phyloP scores from a whole-genome alignment of 768 basidiomycete species.

The Kwoniella dejecticola region DNA sequence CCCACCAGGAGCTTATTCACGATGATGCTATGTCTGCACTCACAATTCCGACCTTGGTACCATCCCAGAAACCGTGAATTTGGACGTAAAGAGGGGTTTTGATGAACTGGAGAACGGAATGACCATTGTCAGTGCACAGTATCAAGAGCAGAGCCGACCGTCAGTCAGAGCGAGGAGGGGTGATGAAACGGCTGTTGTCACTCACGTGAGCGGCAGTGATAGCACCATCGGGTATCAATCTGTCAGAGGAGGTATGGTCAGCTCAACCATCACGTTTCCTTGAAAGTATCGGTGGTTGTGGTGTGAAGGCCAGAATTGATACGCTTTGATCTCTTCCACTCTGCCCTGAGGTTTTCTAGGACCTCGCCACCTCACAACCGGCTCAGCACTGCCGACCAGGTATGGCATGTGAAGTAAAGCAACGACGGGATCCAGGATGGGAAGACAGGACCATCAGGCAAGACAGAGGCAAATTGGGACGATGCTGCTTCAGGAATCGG shows the following conservation, averaged over 20 bases:
- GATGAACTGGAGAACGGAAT: conserved; percentile 54
- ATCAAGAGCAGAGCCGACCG: no score
- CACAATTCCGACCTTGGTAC: conserved; percentile 58
- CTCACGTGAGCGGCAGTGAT: conserved; percentile 50
- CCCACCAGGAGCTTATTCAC: background rate
- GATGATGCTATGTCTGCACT: conserved; percentile 9
- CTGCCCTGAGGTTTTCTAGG: background rate
- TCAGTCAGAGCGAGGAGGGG: no score
- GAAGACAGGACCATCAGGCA: no score
- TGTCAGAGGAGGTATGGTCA: conserved; percentile 2
- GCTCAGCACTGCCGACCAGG: no score
- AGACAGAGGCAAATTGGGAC: no score
- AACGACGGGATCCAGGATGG: no score
- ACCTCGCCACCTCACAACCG: background rate
- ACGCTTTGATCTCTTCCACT: background rate
- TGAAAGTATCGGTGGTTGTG: no score
- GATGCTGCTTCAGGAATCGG: no score
- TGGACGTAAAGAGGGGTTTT: conserved; percentile 60
- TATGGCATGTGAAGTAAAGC: no score
- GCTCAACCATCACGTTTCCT: background rate
- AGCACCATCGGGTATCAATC: conserved; percentile 58
- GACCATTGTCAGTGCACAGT: no score
- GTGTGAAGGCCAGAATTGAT: no score
- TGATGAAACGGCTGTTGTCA: no score
- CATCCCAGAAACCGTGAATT: conserved; percentile 60